Percentiles rank a stretch among this genome's conserved stretches.
Evolutionary conservation across 257 asterid genomes (phyloP).

Genomic region (Nyctanthes arbortristis): DNA sequence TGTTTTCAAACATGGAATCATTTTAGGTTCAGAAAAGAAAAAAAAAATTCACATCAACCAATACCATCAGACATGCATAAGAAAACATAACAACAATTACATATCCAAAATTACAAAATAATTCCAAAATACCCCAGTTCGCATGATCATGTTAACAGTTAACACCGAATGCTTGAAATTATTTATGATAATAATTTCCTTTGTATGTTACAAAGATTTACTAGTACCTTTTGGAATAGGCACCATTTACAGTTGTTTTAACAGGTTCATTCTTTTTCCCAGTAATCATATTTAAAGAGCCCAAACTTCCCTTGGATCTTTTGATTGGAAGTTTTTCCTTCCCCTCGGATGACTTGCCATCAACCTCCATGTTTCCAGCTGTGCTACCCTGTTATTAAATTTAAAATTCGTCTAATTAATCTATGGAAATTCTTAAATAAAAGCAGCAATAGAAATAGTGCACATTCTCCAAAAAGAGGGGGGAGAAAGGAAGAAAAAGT

Average conservation of each 20-base stretch:
- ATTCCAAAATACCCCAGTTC: neutral
- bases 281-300: constrained; percentile 50
- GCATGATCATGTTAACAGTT: neutral
- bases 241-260: constrained; percentile 60
- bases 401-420: neutral
- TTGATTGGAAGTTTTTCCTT: constrained; percentile 60
- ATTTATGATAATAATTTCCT: constrained; percentile 1
- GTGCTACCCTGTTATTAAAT: constrained; percentile 31
- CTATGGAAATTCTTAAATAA: neutral
- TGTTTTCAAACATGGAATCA: too few species aligned
- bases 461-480: neutral
- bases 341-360: constrained; percentile 48
- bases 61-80: neutral
- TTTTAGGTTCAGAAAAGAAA: too few species aligned
- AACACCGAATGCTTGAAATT: neutral
- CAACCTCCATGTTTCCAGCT: constrained; percentile 39
- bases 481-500: neutral
- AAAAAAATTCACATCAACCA: neutral
- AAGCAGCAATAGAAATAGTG: neutral
- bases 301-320: constrained; percentile 57
- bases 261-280: constrained; percentile 47
- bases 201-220: neutral
- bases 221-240: constrained; percentile 56
- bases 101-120: neutral
- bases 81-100: neutral